Evolutionary conservation across 1,284 basidiomycete species (phyloP), one percentile per base, ranked within the genome.

Genomic region (Sanguinoderma infundibulare): DNA sequence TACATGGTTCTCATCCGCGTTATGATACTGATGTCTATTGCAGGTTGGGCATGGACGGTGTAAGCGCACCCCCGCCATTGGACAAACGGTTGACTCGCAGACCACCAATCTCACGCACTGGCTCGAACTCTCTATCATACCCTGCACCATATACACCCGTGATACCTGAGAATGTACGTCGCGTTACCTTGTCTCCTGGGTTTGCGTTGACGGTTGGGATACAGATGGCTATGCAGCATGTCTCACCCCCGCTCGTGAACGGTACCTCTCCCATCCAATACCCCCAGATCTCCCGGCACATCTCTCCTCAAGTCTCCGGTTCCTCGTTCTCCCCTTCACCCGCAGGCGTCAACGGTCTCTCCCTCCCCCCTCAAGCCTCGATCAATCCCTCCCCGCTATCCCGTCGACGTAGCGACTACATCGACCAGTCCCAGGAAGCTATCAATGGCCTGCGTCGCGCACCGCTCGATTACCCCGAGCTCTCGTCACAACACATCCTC

Each of bases 391-490:
- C 90, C 3, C 76, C 83, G 1, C 77, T 92, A 3, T 83, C 92
- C 0, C 85, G 93, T 17, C 82, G 91, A 65, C 84, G 92, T 54
- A 91, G 86, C 69, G 92, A 94, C 67, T 94, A 89, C 70, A 79
- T 91, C 55, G 92, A 95, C 70, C 90, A 91, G 67, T 86, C 87
- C 10, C 87, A 88, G 68, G 86, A 92, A 70, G 81, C 89, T 0
- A 80, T 91, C 52, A 84, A 87, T 8, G 80, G 83, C 44, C 71
- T 78, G n/a, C 69, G 53, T 30, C 82, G 83, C 2, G 74, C 82
- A 2, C 74, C 84, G 0, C 91, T 96, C 63, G 93, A 94, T 73
- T 96, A 96, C 67, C 95, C 94, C 1, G 87, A 89, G 67, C 84
- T 86, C 52, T 85, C 81, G 56, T 75, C 80, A 20, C 80, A 83